Evolutionary conservation across 225 moss, liverwort and hornwort species (phyloP).

Genomic region (Antitrichia curtipendula): DNA sequence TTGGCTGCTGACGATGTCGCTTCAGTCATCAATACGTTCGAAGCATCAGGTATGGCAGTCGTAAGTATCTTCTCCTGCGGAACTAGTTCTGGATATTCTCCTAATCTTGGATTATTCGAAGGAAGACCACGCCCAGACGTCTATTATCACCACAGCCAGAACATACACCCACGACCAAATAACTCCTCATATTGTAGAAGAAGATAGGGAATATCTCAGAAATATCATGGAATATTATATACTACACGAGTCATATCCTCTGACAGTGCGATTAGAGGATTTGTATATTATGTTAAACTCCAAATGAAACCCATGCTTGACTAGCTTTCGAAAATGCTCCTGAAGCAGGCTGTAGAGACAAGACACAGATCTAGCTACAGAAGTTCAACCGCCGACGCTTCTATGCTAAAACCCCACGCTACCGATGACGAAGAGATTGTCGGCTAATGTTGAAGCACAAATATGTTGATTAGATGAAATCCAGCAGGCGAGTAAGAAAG

Average conservation of each 20-base stretch:
- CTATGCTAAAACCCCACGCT: not conserved
- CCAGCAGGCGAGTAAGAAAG: not conserved
- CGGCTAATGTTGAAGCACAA: not conserved
- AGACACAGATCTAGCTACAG: not conserved
- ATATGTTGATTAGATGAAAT: not conserved
- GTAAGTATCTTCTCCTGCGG: not conserved
- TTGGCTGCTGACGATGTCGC: slow-evolving; percentile 1
- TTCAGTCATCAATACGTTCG: slow-evolving; percentile 6
- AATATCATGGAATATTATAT: not conserved
- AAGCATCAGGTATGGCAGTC: not conserved
- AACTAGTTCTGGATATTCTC: not conserved
- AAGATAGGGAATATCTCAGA: not conserved
- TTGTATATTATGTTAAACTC: not conserved
- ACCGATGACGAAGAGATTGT: not conserved
- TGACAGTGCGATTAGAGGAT: not conserved
- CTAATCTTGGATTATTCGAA: slow-evolving; percentile 3
- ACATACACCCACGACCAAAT: slow-evolving; percentile 10
- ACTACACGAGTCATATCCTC: not conserved
- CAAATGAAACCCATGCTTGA: not conserved
- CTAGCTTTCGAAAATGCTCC: not conserved
- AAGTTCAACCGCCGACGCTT: not conserved
- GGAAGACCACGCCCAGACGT: slow-evolving; percentile 8
- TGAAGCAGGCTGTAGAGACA: not conserved
- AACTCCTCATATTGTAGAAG: not conserved
- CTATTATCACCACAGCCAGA: slow-evolving; percentile 21